A percentile compares a stretch with the other conserved stretches of the same genome.
Conservation (phyloP, 805 yeast species). For the Metschnikowia lunata region DNA sequence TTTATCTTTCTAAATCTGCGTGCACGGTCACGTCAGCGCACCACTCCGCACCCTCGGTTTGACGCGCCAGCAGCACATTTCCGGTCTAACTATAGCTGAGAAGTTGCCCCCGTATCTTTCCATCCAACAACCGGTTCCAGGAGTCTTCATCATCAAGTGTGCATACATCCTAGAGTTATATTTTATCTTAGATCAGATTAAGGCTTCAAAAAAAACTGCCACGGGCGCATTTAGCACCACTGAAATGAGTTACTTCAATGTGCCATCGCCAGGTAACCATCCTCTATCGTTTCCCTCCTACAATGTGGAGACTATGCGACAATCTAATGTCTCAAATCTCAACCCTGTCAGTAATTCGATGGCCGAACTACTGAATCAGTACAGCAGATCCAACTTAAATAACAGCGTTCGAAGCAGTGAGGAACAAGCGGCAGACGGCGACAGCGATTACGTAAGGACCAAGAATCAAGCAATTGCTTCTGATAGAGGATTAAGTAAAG, state of each 20-base stretch:
- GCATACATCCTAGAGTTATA: no score
- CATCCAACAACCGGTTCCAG: no score
- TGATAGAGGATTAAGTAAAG: not conserved
- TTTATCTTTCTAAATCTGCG: no score
- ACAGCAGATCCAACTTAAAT: conserved; percentile 6
- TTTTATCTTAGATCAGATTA: no score
- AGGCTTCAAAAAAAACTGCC: no score
- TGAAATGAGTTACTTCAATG: conserved; percentile 19
- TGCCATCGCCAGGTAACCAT: conserved; percentile 14
- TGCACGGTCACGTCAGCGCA: no score
- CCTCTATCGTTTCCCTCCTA: conserved; percentile 23
- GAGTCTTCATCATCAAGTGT: no score
- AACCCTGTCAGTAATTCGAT: conserved; percentile 4
- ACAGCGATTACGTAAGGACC: not conserved
- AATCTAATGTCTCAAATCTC: conserved; percentile 11
- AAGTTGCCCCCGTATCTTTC: no score
- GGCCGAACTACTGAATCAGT: conserved; percentile 10
- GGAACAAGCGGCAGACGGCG: not conserved
- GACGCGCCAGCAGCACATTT: no score
- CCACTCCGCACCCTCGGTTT: no score
- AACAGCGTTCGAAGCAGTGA: conserved; percentile 1
- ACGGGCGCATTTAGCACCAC: no score
- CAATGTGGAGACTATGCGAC: conserved; percentile 14
- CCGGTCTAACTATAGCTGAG: no score
- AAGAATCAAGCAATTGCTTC: not conserved